Conservation (phyloP, 2,329 filamentous ascomycete genomes). For the Fusarium tuaranense region DNA sequence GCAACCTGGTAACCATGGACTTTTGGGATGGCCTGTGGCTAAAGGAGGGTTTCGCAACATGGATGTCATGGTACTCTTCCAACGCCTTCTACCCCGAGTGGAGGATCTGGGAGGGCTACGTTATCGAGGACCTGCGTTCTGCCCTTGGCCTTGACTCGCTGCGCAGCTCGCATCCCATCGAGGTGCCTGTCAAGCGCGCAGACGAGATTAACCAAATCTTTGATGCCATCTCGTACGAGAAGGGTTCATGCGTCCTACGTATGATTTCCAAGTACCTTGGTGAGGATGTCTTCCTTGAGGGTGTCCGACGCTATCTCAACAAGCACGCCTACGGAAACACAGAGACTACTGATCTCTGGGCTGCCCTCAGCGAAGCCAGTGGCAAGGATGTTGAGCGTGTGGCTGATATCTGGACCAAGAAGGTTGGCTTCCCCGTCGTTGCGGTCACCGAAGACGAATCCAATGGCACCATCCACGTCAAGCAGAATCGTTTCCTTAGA, state of each 20-base stretch:
- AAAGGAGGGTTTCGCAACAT: slow-evolving; percentile 86
- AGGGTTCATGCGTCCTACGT: slow-evolving; percentile 93
- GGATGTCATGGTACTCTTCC: slow-evolving; percentile 76
- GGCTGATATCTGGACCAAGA: slow-evolving; percentile 97
- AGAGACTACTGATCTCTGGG: slow-evolving; percentile 90
- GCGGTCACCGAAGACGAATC: slow-evolving; percentile 77
- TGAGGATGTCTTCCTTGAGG: slow-evolving; percentile 92
- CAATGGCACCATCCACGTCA: slow-evolving; percentile 81
- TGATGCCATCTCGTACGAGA: slow-evolving; percentile 96
- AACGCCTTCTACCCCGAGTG: slow-evolving; percentile 97
- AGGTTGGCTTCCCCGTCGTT: slow-evolving; percentile 92
- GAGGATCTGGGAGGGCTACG: slow-evolving; percentile 97
- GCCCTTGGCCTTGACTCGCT: slow-evolving; percentile 90
- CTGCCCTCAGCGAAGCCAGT: slow-evolving; percentile 86
- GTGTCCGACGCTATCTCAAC: slow-evolving; percentile 90
- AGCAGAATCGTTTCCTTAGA: slow-evolving; percentile 94
- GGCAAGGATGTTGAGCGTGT: slow-evolving; percentile 91
- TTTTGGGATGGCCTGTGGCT: slow-evolving; percentile 99
- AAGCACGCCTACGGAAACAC: slow-evolving; percentile 98
- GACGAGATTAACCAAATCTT: slow-evolving; percentile 99
- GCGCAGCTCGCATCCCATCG: slow-evolving; percentile 94
- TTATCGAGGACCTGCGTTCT: slow-evolving; percentile 90
- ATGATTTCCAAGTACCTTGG: slow-evolving; percentile 98
- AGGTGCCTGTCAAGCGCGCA: slow-evolving; percentile 94
- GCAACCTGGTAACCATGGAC: slow-evolving; percentile 97